Evolutionary conservation across 306 rosid species (phyloP), one percentile per base, ranked within the genome.

Genomic region (Coriaria nepalensis): DNA sequence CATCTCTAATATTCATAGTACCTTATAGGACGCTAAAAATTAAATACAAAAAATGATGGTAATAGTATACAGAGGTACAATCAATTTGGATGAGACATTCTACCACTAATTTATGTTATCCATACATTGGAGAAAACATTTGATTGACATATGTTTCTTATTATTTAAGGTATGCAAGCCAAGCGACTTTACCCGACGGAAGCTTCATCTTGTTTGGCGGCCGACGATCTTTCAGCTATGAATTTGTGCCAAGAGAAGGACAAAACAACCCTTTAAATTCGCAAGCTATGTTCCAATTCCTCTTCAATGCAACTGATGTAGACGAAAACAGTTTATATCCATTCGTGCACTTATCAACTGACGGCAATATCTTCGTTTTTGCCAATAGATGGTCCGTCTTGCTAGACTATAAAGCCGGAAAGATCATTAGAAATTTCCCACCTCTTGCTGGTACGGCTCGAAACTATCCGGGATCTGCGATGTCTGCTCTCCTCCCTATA

Each of bases 241-340:
- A 92, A 59, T 85, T 33, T 46, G 55, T 92, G 5, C 93, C 95
- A 13, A 36, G 8, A 4, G 73, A 70, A 57, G 93, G 93, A 1
- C 11, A 43, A 52, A 0, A 4, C 0, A 57, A 55, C 9, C 0
- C 9, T 0, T 42, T 45, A 42, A 35, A 65, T 2, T 20, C 29
- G 29, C 29, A 20, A 20, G 53, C 36, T 35, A 53, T 45, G 37
- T 63, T 86, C 10, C 79, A 81, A 0, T 71, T 86, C 38, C 81
- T 92, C 0, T 78, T 77, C 10, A 72, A 79, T 45, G 79, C 99
- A 43, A 65, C 81, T 0, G 99, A 92, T 59, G 4, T 78, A 5
- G 99, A 85, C 10, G 99, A 92, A 45, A 92, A 92, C 71, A 92
- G 82, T 37, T 87, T 92, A 9, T 92, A 92, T 67, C 99, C 99